A percentile compares a stretch with the other conserved stretches of the same genome.
These are phyloP conservation scores for Silybum marianum DNA, from an alignment of 129 eudicot species.

Conservation along the genomic window DNA sequence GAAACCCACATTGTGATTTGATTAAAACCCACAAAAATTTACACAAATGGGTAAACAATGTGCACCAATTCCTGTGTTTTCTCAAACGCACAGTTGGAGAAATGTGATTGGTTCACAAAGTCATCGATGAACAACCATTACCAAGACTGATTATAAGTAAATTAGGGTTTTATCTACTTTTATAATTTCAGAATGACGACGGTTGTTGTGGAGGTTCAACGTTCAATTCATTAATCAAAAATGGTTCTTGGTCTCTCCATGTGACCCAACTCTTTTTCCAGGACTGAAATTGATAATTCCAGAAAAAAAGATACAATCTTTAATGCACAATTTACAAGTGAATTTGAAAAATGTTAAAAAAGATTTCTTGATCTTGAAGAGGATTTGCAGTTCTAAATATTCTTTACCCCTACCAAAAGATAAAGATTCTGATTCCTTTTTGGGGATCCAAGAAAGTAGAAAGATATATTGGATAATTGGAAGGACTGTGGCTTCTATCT, in stretches of 20 bases:
- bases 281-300: not conserved
- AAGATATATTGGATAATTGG: not conserved
- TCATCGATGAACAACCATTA: slow-evolving; percentile 45
- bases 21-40: slow-evolving; percentile 14
- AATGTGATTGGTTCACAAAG: slow-evolving; percentile 45
- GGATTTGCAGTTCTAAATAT: not conserved
- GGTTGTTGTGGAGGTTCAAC: not conserved
- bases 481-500: not conserved
- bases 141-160: slow-evolving; percentile 14
- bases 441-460: slow-evolving; percentile 26
- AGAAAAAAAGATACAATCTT: not conserved
- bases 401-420: slow-evolving; percentile 9
- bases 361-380: not conserved
- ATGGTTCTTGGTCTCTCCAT: not conserved
- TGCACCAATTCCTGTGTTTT: slow-evolving; percentile 27
- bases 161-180: slow-evolving; percentile 11
- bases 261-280: not conserved
- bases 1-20: slow-evolving; percentile 22
- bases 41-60: slow-evolving; percentile 5
- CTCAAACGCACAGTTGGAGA: slow-evolving; percentile 33
- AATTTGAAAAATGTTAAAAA: not conserved
- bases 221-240: not conserved
- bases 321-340: not conserved
- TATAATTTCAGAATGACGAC: not conserved
- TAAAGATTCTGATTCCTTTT: slow-evolving; percentile 11